Percentiles rank a stretch among this genome's conserved stretches.
Evolutionary conservation across 2,329 filamentous ascomycete species (phyloP).

Genomic region (Lachnellula arida): DNA sequence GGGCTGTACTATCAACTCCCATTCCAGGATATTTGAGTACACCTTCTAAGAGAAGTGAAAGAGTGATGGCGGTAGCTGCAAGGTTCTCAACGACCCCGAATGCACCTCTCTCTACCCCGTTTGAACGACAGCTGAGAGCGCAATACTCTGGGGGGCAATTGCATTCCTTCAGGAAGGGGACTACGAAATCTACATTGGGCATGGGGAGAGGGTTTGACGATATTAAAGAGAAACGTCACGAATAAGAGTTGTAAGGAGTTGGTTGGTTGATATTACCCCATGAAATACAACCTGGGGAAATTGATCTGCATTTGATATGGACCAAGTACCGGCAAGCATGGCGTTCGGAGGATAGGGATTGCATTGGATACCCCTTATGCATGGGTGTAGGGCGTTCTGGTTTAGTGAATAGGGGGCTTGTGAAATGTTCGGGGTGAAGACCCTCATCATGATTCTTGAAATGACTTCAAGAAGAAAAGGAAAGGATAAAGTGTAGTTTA

Average conservation of each 20-base stretch:
- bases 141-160: slow-evolving; percentile 25
- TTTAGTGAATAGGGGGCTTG: slow-evolving; percentile 15
- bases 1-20: slow-evolving; percentile 16
- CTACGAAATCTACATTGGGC: slow-evolving; percentile 19
- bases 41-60: slow-evolving; percentile 40
- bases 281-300: neutral
- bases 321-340: slow-evolving; percentile 6
- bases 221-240: slow-evolving; percentile 19
- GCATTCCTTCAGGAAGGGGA: slow-evolving; percentile 14
- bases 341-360: slow-evolving; percentile 13
- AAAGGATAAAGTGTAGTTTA: slow-evolving; percentile 4
- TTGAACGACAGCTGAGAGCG: slow-evolving; percentile 35
- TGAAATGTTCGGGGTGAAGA: neutral
- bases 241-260: slow-evolving; percentile 14
- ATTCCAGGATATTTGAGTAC: slow-evolving; percentile 20
- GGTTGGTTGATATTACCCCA: slow-evolving; percentile 6
- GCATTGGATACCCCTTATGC: slow-evolving; percentile 20
- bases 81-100: slow-evolving; percentile 40
- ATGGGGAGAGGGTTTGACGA: slow-evolving; percentile 25
- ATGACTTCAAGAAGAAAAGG: neutral
- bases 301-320: neutral
- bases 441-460: slow-evolving; percentile 5
- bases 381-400: slow-evolving; percentile 14
- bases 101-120: slow-evolving; percentile 40
- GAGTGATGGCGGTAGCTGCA: slow-evolving; percentile 36